A percentile compares a stretch with the other conserved stretches of the same genome.
phyloP scores from a whole-genome alignment of 345 rosid species.

The Rhizophora apiculata region DNA sequence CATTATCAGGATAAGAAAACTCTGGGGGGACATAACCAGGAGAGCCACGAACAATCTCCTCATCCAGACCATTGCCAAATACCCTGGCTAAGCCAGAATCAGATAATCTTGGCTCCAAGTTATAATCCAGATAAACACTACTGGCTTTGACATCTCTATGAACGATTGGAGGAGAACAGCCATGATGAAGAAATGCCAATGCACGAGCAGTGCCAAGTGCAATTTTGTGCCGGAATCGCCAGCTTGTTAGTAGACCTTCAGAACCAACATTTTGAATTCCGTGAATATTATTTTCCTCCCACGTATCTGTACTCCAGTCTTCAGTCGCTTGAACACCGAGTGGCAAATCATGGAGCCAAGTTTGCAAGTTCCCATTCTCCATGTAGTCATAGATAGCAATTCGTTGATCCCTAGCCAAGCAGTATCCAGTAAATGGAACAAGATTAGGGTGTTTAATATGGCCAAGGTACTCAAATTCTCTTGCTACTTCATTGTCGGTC shows the following conservation, averaged over 20 bases:
- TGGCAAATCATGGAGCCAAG: slow-evolving; percentile 79
- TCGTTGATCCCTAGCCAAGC: slow-evolving; percentile 93
- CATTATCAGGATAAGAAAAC: slow-evolving; percentile 50
- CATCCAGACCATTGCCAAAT: slow-evolving; percentile 69
- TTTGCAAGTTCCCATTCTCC: slow-evolving; percentile 96
- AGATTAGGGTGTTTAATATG: slow-evolving; percentile 85
- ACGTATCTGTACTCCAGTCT: slow-evolving; percentile 83
- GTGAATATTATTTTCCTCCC: slow-evolving; percentile 65
- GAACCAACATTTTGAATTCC: slow-evolving; percentile 63
- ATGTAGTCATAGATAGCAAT: slow-evolving; percentile 92
- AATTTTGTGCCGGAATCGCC: slow-evolving; percentile 79
- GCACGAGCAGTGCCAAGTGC: slow-evolving; percentile 93
- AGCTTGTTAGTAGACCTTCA: slow-evolving; percentile 61
- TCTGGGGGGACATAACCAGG: slow-evolving; percentile 89
- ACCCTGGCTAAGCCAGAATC: slow-evolving; percentile 86
- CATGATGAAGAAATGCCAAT: slow-evolving; percentile 89
- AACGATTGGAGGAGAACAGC: slow-evolving; percentile 83
- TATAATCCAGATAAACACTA: slow-evolving; percentile 77
- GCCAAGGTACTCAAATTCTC: slow-evolving; percentile 86
- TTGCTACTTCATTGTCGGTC: slow-evolving; percentile 85
- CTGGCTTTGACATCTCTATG: slow-evolving; percentile 91
- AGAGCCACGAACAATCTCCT: slow-evolving; percentile 60
- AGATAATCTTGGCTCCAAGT: slow-evolving; percentile 80
- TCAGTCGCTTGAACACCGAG: slow-evolving; percentile 75
- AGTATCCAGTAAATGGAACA: slow-evolving; percentile 84